Evolutionary conservation across 768 basidiomycete genomes (phyloP).

Genomic region (Krasilnikovozyma curviuscula): DNA sequence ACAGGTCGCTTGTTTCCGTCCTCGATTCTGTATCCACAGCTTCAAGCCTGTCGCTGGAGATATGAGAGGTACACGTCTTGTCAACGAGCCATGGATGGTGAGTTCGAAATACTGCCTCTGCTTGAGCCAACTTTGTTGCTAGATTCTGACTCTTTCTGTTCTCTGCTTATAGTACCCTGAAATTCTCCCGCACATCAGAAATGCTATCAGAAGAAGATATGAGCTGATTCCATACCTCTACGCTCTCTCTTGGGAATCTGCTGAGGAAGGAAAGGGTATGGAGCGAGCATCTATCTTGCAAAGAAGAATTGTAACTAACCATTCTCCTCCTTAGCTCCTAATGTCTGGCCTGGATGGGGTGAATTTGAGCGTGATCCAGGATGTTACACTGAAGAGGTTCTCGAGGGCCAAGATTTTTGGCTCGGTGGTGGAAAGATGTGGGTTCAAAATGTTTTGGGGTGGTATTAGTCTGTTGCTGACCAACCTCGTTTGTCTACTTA

Average conservation of each 20-base stretch:
- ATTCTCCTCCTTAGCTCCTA: slow-evolving; percentile 24
- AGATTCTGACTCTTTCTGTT: neutral
- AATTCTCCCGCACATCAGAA: slow-evolving; percentile 16
- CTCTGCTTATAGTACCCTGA: slow-evolving; percentile 19
- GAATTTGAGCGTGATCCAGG: slow-evolving; percentile 20
- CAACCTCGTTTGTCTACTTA: too few relatives aligned
- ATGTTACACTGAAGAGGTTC: slow-evolving; percentile 19
- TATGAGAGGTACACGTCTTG: neutral
- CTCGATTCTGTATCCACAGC: slow-evolving; percentile 25
- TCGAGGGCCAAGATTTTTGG: slow-evolving; percentile 26
- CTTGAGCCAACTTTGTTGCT: too few relatives aligned
- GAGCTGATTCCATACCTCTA: slow-evolving; percentile 24
- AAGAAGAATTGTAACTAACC: too few relatives aligned
- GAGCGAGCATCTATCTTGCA: slow-evolving; percentile 15
- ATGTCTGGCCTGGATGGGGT: slow-evolving; percentile 21
- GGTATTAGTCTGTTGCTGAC: too few relatives aligned
- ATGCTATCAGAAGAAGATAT: slow-evolving; percentile 24
- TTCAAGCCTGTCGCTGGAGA: slow-evolving; percentile 20
- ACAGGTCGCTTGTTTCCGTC: slow-evolving; percentile 21
- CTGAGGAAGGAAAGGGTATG: neutral
- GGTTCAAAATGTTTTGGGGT: too few relatives aligned
- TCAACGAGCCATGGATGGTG: slow-evolving; percentile 3
- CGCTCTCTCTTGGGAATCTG: neutral
- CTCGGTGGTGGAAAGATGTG: slow-evolving; percentile 22
- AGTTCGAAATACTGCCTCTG: neutral